Conservation (phyloP, 805 yeast genomes). For the Candida gorgasii region DNA sequence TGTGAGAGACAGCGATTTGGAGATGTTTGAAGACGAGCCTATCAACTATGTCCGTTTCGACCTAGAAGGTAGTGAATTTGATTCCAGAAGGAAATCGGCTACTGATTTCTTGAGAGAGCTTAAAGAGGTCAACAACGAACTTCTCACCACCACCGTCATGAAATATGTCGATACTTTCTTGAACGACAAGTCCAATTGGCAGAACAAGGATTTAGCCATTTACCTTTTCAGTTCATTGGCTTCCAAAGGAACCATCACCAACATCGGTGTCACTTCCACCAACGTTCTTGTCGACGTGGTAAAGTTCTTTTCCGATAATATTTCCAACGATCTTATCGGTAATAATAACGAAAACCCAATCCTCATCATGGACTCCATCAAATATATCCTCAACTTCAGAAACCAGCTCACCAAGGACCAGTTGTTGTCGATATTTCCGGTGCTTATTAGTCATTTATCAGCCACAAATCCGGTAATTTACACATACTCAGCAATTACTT, state of each 20-base stretch:
- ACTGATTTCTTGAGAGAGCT: slow-evolving; percentile 88
- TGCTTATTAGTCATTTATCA: slow-evolving; percentile 66
- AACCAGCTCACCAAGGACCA: slow-evolving; percentile 90
- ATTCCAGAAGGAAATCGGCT: slow-evolving; percentile 89
- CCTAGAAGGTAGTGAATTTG: slow-evolving; percentile 92
- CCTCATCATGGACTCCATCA: slow-evolving; percentile 87
- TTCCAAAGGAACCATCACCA: slow-evolving; percentile 85
- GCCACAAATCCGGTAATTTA: slow-evolving; percentile 73
- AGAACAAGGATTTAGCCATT: slow-evolving; percentile 80
- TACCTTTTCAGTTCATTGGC: slow-evolving; percentile 88
- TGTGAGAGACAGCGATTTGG: slow-evolving; percentile 86
- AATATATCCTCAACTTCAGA: slow-evolving; percentile 84
- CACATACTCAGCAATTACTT: slow-evolving; percentile 90
- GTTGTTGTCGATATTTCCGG: slow-evolving; percentile 74
- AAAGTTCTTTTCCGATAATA: slow-evolving; percentile 74
- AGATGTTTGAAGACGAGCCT: slow-evolving; percentile 95
- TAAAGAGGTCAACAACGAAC: slow-evolving; percentile 71
- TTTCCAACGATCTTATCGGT: slow-evolving; percentile 77
- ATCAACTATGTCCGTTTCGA: slow-evolving; percentile 90
- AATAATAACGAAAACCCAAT: slow-evolving; percentile 61
- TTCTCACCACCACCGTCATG: slow-evolving; percentile 75
- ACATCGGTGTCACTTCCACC: slow-evolving; percentile 83
- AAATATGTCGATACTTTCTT: slow-evolving; percentile 69
- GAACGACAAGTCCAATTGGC: slow-evolving; percentile 63
- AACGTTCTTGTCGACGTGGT: slow-evolving; percentile 85